Evolutionary conservation across 345 rosid species (phyloP).

Genomic region (Erucastrum elatum): DNA sequence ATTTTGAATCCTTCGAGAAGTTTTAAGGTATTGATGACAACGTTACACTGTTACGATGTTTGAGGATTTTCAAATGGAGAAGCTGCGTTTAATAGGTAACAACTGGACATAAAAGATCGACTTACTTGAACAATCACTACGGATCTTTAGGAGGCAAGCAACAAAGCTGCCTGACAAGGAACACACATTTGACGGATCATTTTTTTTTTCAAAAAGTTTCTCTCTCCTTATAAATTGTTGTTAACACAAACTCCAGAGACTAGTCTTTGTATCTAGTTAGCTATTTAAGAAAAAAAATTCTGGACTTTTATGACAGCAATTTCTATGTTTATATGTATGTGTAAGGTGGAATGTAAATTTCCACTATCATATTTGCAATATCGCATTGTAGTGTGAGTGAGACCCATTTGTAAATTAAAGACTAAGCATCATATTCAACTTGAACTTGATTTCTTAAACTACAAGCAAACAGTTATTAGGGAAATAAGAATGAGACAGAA

Average conservation of each 20-base stretch:
- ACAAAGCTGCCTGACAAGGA: neutral
- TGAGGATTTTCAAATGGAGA: constrained; percentile 26
- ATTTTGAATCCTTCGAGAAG: neutral
- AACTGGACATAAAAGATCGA: too few species aligned
- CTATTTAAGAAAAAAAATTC: neutral
- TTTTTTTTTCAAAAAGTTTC: neutral
- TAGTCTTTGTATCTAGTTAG: constrained; percentile 11
- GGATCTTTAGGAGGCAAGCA: constrained; percentile 30
- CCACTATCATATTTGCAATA: constrained; percentile 1
- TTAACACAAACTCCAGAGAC: constrained; percentile 23
- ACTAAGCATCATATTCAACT: neutral
- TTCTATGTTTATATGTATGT: constrained; percentile 7
- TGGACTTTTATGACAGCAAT: neutral
- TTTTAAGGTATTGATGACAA: neutral
- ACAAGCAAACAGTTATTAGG: too few species aligned
- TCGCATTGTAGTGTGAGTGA: neutral
- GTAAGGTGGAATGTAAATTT: constrained; percentile 24
- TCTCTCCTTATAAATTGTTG: constrained; percentile 12
- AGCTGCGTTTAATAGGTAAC: constrained; percentile 24
- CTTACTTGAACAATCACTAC: too few species aligned
- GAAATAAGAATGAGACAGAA: too few species aligned
- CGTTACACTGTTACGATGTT: neutral
- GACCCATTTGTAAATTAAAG: neutral
- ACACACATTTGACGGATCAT: neutral
- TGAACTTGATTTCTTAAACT: too few species aligned